Evolutionary conservation across 192 early-diverging fungal species (phyloP), one percentile per base, ranked within the genome.

Genomic region (Gonapodya sp.): DNA sequence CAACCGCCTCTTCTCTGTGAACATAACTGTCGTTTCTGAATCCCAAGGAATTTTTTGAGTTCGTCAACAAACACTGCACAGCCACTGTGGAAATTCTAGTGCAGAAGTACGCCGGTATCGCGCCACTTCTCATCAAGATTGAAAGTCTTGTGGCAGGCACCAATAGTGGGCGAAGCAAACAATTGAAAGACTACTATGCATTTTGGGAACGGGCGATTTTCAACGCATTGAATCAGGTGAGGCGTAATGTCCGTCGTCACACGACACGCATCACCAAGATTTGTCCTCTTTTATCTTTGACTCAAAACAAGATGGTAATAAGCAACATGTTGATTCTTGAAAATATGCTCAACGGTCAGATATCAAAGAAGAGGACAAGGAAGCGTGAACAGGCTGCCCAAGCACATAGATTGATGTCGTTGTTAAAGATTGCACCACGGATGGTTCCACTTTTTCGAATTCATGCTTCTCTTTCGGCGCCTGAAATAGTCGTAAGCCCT

Each of bases 61-160:
- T 85, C 78, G 81, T 88, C 75, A 89, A 91, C 80, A 88, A 89
- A 77, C 84, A 89, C 78, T 84, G 88, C 14, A 37, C 36, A 32
- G 86, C 80, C 36, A 80, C 85, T 8, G 78, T 91, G 0, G 90
- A 90, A 36, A 78, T 72, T 24, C 82, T 90, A 31, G 88, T 88
- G 32, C 85, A 85, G 35, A 91, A 88, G 78, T 90, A 91, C 81
- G 79, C 83, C 18, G 87, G 86, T 80, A 90, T 91, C 35, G 88
- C 87, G n/a, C 90, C 90, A 14, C 82, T 91, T 0, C 81, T 91
- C 36, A 91, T 91, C 30, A 91, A 91, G 79, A 91, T 89, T 85
- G 90, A 91, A 79, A 89, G 88, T 14, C 82, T 91, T 16, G 90
- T 91, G 18, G 90, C 89, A 36, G 86, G 87, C n/a, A 90, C 89